Conservation (phyloP, 768 basidiomycete species). For the Kwoniella heveanensis region DNA sequence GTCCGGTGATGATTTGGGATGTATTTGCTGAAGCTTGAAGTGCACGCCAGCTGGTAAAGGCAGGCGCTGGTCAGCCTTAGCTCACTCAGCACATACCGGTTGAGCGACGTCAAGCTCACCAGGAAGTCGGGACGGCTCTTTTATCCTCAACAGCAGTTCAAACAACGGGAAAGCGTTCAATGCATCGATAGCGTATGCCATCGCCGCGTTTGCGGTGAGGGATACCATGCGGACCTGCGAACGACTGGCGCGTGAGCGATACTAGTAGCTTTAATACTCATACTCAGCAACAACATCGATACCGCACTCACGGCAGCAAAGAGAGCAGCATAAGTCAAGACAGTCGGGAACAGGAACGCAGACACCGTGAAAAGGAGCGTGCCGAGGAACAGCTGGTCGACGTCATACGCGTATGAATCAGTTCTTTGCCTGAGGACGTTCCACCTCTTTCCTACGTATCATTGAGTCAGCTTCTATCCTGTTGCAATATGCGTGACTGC, state of each 20-base stretch:
- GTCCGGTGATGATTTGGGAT: not conserved
- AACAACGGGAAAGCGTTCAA: conserved; percentile 94
- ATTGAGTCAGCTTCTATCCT: not conserved
- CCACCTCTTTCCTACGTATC: conserved; percentile 72
- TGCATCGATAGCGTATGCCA: conserved; percentile 71
- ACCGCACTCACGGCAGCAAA: conserved; percentile 69
- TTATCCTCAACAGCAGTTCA: conserved; percentile 75
- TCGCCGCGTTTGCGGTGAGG: conserved; percentile 64
- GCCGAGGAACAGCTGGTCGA: conserved; percentile 93
- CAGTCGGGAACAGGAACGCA: conserved; percentile 63
- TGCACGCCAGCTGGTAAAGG: conserved; percentile 21
- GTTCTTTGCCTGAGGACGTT: conserved; percentile 84
- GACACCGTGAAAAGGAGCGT: conserved; percentile 61
- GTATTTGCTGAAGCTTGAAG: conserved; percentile 3
- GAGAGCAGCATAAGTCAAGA: conserved; percentile 78
- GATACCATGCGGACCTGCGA: conserved; percentile 64
- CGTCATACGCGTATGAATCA: conserved; percentile 85
- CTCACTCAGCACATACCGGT: no score
- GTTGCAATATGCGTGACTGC: not conserved
- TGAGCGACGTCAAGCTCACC: conserved; percentile 59
- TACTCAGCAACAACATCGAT: no score
- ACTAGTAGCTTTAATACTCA: no score
- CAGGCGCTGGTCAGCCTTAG: no score
- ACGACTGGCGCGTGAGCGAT: no score
- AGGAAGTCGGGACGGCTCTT: conserved; percentile 80